These are phyloP conservation scores for Rugosomyces carneus DNA, from an alignment of 1,284 basidiomycete species.

Conservation along the genomic window DNA sequence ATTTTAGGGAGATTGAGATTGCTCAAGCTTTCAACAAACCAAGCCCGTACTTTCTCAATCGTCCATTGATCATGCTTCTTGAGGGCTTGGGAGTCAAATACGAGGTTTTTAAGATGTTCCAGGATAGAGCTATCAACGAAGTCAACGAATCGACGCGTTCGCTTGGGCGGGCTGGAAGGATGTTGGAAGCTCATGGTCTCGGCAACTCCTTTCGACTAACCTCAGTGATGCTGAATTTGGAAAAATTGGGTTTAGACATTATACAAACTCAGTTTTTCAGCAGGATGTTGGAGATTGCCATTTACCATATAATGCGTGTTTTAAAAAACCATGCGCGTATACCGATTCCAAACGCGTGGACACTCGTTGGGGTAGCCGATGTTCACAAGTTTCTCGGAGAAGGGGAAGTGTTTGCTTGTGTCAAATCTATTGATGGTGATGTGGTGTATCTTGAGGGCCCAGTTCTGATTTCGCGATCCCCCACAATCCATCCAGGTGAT, in stretches of 20 bases:
- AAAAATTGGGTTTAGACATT: slow-evolving; percentile 28
- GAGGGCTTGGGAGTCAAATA: slow-evolving; percentile 49
- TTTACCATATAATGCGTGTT: slow-evolving; percentile 58
- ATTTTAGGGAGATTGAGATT: slow-evolving; percentile 51
- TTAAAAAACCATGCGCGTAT: slow-evolving; percentile 66
- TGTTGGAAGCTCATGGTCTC: slow-evolving; percentile 42
- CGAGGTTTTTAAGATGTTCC: slow-evolving; percentile 48
- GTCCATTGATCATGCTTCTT: slow-evolving; percentile 67
- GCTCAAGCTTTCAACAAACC: slow-evolving; percentile 59
- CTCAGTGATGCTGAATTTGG: slow-evolving; percentile 31
- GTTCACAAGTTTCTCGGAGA: slow-evolving; percentile 43
- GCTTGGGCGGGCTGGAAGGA: slow-evolving; percentile 37
- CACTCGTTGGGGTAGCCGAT: slow-evolving; percentile 65
- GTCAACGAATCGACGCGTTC: slow-evolving; percentile 37
- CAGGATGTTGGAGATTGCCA: slow-evolving; percentile 44
- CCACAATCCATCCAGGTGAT: slow-evolving; percentile 65
- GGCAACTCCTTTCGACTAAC: slow-evolving; percentile 35
- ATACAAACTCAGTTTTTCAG: slow-evolving; percentile 43
- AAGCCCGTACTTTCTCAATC: slow-evolving; percentile 53
- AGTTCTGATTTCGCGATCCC: slow-evolving; percentile 55
- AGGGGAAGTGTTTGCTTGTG: slow-evolving; percentile 54
- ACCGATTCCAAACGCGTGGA: slow-evolving; percentile 55
- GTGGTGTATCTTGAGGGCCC: slow-evolving; percentile 48
- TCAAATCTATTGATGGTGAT: slow-evolving; percentile 34
- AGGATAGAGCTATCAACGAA: slow-evolving; percentile 45